Conservation (phyloP, 768 basidiomycete genomes). For the Neoboletus magnificus region DNA sequence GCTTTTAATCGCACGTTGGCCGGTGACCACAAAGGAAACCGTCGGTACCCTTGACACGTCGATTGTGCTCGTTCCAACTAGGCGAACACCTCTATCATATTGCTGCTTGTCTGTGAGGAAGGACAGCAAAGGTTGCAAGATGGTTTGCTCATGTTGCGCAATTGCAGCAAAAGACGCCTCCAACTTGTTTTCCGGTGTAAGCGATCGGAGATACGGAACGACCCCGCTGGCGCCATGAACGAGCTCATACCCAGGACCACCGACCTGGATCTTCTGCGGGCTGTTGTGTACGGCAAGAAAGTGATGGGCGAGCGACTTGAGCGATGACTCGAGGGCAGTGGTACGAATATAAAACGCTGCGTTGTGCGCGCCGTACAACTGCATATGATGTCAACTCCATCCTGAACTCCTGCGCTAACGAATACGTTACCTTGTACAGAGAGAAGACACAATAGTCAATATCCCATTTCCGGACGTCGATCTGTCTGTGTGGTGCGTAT, state of each 20-base stretch:
- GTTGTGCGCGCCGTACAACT: slow-evolving; percentile 77
- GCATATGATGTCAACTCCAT: neutral
- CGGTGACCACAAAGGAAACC: slow-evolving; percentile 67
- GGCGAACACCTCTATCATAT: slow-evolving; percentile 54
- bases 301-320: slow-evolving; percentile 64
- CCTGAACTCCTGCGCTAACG: neutral
- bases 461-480: slow-evolving; percentile 76
- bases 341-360: slow-evolving; percentile 62
- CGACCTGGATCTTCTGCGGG: slow-evolving; percentile 65
- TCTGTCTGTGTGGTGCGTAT: slow-evolving; percentile 67
- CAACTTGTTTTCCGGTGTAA: slow-evolving; percentile 49
- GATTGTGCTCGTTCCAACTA: slow-evolving; percentile 59
- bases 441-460: slow-evolving; percentile 71
- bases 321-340: slow-evolving; percentile 45
- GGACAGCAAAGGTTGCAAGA: slow-evolving; percentile 51
- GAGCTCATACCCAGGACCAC: slow-evolving; percentile 73
- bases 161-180: slow-evolving; percentile 54
- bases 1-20: slow-evolving; percentile 54
- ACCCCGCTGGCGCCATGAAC: slow-evolving; percentile 60
- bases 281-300: slow-evolving; percentile 51
- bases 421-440: slow-evolving; percentile 62
- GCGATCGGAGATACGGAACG: slow-evolving; percentile 58
- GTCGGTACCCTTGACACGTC: slow-evolving; percentile 57
- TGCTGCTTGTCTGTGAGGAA: slow-evolving; percentile 53
- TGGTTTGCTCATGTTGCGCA: slow-evolving; percentile 55